A percentile compares a stretch with the other conserved stretches of the same genome.
Evolutionary conservation across 1,139 yeast species (phyloP).

Genomic region (Saccharomyces hybrid): DNA sequence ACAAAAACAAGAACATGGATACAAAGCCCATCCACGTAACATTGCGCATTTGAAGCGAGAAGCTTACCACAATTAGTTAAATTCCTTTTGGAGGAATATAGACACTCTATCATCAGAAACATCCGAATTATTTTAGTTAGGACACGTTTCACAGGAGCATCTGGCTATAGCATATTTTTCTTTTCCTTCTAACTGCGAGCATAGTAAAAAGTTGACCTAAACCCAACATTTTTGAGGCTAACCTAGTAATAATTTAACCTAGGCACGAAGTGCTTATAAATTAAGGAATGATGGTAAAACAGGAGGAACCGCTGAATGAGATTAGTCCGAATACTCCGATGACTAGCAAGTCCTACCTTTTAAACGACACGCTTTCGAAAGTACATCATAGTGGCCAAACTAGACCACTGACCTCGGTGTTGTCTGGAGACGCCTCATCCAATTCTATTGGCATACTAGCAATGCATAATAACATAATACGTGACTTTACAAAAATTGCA

Average conservation of each 20-base stretch:
- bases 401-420: background rate
- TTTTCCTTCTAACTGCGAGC: background rate
- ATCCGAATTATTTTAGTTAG: background rate
- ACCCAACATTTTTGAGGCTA: background rate
- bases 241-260: background rate
- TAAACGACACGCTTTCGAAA: background rate
- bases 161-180: constrained; percentile 1
- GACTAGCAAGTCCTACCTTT: background rate
- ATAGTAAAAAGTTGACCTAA: background rate
- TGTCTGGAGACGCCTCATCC: background rate
- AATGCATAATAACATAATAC: background rate
- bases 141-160: background rate
- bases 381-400: background rate
- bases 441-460: background rate
- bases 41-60: background rate
- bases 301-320: constrained; percentile 22
- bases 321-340: constrained; percentile 19
- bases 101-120: background rate
- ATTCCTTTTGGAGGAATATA: background rate
- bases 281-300: constrained; percentile 13
- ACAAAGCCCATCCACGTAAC: background rate
- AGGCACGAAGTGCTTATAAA: background rate
- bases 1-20: background rate
- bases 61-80: background rate
- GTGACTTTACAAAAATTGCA: background rate